These are phyloP conservation scores for Madurella mycetomatis DNA, from an alignment of 2,329 filamentous ascomycete species.

Conservation along the genomic window DNA sequence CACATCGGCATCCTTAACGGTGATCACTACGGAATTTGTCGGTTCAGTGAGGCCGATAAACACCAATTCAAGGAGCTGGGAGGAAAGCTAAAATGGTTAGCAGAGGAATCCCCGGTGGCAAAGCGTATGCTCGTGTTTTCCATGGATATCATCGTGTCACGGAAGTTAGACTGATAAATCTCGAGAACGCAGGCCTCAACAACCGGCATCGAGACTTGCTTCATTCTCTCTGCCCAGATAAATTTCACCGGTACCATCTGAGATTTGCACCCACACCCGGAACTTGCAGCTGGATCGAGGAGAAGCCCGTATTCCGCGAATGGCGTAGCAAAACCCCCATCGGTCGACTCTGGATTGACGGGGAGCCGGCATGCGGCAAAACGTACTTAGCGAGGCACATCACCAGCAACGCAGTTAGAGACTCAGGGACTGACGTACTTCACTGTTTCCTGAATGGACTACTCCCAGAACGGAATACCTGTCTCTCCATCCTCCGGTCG, in stretches of 20 bases:
- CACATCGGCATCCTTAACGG: too few species aligned
- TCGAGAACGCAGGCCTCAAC: not conserved
- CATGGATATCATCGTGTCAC: not conserved
- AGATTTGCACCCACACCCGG: not conserved
- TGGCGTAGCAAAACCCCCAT: not conserved
- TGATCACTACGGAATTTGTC: too few species aligned
- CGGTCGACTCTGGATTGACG: not conserved
- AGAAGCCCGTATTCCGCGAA: not conserved
- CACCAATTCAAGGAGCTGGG: too few species aligned
- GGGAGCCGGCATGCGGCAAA: not conserved
- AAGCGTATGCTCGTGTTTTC: not conserved
- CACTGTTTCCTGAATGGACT: not conserved
- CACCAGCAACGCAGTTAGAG: not conserved
- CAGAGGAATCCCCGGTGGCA: too few species aligned
- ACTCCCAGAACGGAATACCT: not conserved
- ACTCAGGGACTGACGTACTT: not conserved
- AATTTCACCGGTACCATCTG: not conserved
- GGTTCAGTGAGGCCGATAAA: too few species aligned
- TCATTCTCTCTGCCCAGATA: not conserved
- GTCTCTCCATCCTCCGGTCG: not conserved
- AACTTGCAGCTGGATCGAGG: not conserved
- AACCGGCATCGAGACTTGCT: not conserved
- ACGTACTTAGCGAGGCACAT: not conserved
- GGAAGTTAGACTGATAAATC: not conserved
- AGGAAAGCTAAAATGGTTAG: too few species aligned